Base-by-base conservation (phyloP, 2,329 filamentous ascomycete species). In the Ophiostoma sp. region DNA sequence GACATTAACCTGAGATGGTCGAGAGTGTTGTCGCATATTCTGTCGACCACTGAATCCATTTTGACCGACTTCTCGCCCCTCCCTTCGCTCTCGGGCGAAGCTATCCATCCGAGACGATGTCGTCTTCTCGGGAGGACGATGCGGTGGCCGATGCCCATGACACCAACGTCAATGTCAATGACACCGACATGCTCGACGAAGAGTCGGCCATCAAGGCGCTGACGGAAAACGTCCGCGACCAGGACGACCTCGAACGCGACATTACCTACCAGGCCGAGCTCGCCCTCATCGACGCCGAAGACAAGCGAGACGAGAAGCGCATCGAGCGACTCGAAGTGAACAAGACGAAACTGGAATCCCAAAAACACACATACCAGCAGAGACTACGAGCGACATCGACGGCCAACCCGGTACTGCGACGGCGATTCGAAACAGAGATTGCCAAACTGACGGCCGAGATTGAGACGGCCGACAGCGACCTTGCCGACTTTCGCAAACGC, bases 181-280 rank as follows among this genome's bases (percentile, higher is more conserved):
- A 69, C 31, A 2, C 19, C 11, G 22, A 50, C 6, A 52, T 79
- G 5, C 80, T 87, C 73, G 88, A 89, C 75, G 91, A 93, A 78
- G 87, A 87, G 57, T 85, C 86, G 70, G 87, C 88, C 25, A 83
- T 94, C 36, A 85, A 86, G 73, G 87, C 87, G 59, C 83, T 94
- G 55, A 90, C 91, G 4, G 88, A 90, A 70, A 87, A 91, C 73
- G 89, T 96, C 28, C 90, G 93, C 73, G 90, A 97, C 78, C 95
- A 98, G 81, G 91, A 95, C 83, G 95, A 98, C 74, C 84, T 98
- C 25, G 95, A 98, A 81, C 88, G 94, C 75, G 94, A 97, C 79
- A 97, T 98, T 76, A 88, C 88, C 0, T 80, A 86, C 19, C 87
- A 91, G 76, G 90, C 89, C 3, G 90, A 87, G 72, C 83, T 86